Percentiles rank a stretch among this genome's conserved stretches.
phyloP scores from a whole-genome alignment of 148 eudicot species.

The Chenopodium formosanum region DNA sequence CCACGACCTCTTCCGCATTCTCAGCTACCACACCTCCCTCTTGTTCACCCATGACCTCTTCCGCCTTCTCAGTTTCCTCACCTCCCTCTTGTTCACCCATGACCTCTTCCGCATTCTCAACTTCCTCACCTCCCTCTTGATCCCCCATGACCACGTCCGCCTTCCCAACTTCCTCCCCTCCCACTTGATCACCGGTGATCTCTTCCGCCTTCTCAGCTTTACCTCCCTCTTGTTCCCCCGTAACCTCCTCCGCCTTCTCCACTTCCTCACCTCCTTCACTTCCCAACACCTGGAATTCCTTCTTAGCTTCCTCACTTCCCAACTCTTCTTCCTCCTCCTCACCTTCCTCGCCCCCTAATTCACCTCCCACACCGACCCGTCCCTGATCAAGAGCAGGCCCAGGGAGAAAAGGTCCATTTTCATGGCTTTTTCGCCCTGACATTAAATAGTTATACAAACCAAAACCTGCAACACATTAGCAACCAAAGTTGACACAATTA shows the following conservation, averaged over 20 bases:
- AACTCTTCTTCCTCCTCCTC: slow-evolving; percentile 6
- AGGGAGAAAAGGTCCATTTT: too few species aligned
- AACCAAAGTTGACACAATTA: too few species aligned
- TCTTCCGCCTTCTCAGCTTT: neutral
- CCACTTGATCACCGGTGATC: too few species aligned
- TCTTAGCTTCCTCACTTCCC: neutral
- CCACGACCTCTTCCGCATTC: neutral
- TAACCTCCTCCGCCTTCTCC: neutral
- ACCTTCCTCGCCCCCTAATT: too few species aligned
- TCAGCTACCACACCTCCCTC: slow-evolving; percentile 7
- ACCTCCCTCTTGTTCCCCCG: neutral
- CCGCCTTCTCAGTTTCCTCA: neutral
- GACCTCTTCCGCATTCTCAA: neutral
- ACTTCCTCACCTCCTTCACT: neutral
- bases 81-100: neutral
- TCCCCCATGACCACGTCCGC: neutral
- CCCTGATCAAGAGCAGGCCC: too few species aligned
- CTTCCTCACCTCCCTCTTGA: neutral
- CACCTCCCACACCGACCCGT: too few species aligned
- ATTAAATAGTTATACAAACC: too few species aligned
- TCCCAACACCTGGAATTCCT: neutral
- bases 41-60: neutral
- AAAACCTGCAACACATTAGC: too few species aligned
- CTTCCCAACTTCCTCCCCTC: slow-evolving; percentile 1
- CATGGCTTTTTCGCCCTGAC: too few species aligned